phyloP scores from a whole-genome alignment of 352 stramenopile species.

The Globisporangium sylvaticum region DNA sequence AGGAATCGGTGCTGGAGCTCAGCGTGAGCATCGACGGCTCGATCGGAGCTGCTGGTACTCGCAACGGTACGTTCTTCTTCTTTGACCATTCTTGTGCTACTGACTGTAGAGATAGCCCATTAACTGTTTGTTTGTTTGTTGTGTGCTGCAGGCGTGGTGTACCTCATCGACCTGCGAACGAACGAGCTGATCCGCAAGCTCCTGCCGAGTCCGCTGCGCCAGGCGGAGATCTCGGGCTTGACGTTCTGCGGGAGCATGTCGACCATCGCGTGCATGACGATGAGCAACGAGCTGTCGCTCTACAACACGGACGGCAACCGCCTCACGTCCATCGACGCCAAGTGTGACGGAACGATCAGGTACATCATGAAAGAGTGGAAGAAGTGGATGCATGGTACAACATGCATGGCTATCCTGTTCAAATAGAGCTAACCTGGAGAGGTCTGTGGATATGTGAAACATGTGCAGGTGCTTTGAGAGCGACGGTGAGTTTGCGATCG shows the following conservation, averaged over 20 bases:
- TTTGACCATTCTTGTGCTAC: not conserved
- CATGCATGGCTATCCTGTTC: not conserved
- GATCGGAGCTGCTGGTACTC: slow-evolving; percentile 53
- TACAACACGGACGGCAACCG: slow-evolving; percentile 62
- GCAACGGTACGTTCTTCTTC: slow-evolving; percentile 45
- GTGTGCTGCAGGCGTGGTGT: slow-evolving; percentile 40
- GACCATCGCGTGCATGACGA: slow-evolving; percentile 59
- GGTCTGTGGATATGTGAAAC: not conserved
- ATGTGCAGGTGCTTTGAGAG: slow-evolving; percentile 64
- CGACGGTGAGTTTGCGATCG: slow-evolving; percentile 73
- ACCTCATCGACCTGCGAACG: slow-evolving; percentile 64
- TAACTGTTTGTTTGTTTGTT: not conserved
- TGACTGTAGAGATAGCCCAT: not conserved
- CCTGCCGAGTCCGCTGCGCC: slow-evolving; percentile 47
- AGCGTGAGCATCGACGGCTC: slow-evolving; percentile 66
- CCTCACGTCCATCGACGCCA: slow-evolving; percentile 52
- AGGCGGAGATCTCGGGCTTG: slow-evolving; percentile 51
- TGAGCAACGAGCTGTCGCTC: slow-evolving; percentile 65
- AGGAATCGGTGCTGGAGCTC: slow-evolving; percentile 62
- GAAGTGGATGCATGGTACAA: not conserved
- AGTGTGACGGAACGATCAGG: slow-evolving; percentile 55
- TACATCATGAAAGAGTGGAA: slow-evolving; percentile 21
- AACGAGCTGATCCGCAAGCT: slow-evolving; percentile 64
- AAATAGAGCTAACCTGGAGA: not conserved
- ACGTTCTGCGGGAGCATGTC: slow-evolving; percentile 57